A percentile compares a stretch with the other conserved stretches of the same genome.
Conservation (phyloP, 768 basidiomycete genomes). For the Gyrodon lividus region DNA sequence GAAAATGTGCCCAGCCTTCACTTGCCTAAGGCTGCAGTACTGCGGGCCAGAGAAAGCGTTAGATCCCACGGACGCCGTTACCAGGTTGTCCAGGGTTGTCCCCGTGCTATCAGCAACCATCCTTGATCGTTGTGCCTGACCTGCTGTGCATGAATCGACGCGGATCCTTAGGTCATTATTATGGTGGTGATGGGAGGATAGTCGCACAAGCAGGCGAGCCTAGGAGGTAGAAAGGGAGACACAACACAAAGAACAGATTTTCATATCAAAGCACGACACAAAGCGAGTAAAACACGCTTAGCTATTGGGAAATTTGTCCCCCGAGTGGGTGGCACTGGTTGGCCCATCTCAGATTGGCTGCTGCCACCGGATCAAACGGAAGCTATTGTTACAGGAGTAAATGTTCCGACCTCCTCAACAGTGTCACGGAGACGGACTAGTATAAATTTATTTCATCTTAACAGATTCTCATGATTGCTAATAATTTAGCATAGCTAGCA, state of each 20-base stretch:
- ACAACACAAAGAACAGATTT: conserved; percentile 13
- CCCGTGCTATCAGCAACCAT: conserved; percentile 27
- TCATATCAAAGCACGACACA: conserved; percentile 22
- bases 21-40: conserved; percentile 8
- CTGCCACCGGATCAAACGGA: conserved; percentile 28
- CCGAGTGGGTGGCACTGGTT: neutral
- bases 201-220: conserved; percentile 8
- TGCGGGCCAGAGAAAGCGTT: conserved; percentile 21
- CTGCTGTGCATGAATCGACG: conserved; percentile 35
- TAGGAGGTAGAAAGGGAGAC: conserved; percentile 12
- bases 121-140: conserved; percentile 31
- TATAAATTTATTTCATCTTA: conserved; percentile 1
- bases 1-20: conserved; percentile 27
- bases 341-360: conserved; percentile 18
- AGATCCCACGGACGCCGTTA: conserved; percentile 28
- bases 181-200: conserved; percentile 7
- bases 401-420: conserved; percentile 1
- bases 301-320: neutral
- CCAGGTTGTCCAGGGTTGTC: conserved; percentile 20
- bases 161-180: conserved; percentile 21
- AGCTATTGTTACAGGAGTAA: conserved; percentile 13
- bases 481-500: conserved; percentile 18
- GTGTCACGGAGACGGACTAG: too few species aligned
- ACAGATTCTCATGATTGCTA: conserved; percentile 5
- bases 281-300: conserved; percentile 10